Conservation (phyloP, 2,329 filamentous ascomycete genomes). For the Microdochium bolleyi region DNA sequence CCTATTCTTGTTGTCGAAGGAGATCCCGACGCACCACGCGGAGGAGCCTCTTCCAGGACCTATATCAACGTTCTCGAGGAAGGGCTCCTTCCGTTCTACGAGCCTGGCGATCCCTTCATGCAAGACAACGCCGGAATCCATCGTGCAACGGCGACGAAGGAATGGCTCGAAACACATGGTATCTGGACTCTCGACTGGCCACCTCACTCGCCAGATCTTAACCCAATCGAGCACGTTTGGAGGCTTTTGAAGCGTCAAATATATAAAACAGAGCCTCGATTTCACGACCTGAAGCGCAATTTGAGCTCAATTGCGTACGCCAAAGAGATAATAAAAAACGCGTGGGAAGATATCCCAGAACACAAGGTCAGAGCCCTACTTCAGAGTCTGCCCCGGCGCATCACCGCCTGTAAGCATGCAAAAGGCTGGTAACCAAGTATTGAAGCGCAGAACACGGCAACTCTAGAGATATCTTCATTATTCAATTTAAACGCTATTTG, state of each 20-base stretch:
- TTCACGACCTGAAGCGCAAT: constrained; percentile 1
- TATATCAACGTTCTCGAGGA: constrained; percentile 11
- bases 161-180: not conserved
- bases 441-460: not conserved
- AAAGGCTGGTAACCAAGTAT: constrained; percentile 1
- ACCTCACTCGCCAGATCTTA: constrained; percentile 2
- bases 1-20: not conserved
- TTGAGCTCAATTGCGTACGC: not conserved
- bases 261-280: not conserved
- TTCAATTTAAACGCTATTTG: not conserved
- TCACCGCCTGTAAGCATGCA: not conserved
- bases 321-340: not conserved
- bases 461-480: not conserved
- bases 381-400: not conserved
- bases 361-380: not conserved
- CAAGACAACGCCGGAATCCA: constrained; percentile 1
- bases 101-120: constrained; percentile 13
- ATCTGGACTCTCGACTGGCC: constrained; percentile 1
- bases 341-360: not conserved
- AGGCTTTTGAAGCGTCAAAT: constrained; percentile 1
- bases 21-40: not conserved
- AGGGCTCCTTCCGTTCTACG: not conserved
- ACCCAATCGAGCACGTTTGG: constrained; percentile 4
- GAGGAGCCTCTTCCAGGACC: not conserved
- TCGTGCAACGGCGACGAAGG: not conserved